phyloP scores from a whole-genome alignment of 352 stramenopile species.

The Aphanomyces euteiches region DNA sequence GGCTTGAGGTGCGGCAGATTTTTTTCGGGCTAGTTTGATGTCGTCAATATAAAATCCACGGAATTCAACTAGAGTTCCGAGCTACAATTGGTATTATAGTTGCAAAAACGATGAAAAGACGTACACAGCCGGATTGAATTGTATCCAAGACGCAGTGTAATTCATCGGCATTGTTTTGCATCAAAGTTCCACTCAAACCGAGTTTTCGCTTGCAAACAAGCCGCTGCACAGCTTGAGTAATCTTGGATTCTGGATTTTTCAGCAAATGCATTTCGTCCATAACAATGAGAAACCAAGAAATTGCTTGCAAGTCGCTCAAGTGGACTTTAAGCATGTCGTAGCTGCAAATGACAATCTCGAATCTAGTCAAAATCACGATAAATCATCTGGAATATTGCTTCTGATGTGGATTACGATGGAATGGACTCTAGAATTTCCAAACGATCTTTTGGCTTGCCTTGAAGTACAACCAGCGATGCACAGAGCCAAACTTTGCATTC shows the following conservation, averaged over 20 bases:
- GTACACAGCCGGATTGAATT: conserved; percentile 36
- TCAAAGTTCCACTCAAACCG: conserved; percentile 29
- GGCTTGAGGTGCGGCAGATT: conserved; percentile 59
- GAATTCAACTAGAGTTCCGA: conserved; percentile 65
- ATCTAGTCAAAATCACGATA: conserved; percentile 28
- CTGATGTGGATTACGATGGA: conserved; percentile 36
- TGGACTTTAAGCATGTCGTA: conserved; percentile 52
- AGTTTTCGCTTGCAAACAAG: conserved; percentile 24
- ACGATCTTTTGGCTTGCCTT: conserved; percentile 56
- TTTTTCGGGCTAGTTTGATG: conserved; percentile 81
- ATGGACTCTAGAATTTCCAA: conserved; percentile 38
- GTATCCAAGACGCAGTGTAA: conserved; percentile 73
- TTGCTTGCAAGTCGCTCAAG: not conserved
- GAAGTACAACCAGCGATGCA: conserved; percentile 56
- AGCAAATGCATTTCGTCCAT: conserved; percentile 88
- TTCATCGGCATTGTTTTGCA: conserved; percentile 53
- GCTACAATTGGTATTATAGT: conserved; percentile 39
- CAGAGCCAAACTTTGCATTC: conserved; percentile 41
- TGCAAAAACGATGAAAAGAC: not conserved
- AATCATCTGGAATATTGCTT: too few species aligned
- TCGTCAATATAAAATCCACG: conserved; percentile 73
- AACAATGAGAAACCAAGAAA: conserved; percentile 58
- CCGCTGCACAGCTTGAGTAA: conserved; percentile 23
- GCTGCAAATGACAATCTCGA: conserved; percentile 77
- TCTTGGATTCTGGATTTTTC: conserved; percentile 57